Evolutionary conservation across 1,284 basidiomycete genomes (phyloP).

Genomic region (Sporisorium sorghi): DNA sequence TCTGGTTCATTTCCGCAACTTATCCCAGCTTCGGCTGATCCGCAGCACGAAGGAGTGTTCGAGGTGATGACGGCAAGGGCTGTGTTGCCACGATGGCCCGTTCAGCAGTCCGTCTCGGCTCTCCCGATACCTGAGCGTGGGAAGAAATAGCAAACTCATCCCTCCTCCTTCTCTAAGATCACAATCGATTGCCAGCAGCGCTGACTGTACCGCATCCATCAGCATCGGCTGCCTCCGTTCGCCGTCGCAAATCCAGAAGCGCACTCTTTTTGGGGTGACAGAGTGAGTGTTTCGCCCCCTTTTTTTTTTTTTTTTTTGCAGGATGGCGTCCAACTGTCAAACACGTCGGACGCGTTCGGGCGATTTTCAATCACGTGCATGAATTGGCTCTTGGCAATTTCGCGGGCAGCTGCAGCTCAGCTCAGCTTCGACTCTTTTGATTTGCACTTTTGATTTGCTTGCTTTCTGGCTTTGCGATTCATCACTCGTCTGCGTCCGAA

Average conservation of each 20-base stretch:
- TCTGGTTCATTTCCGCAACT: no score
- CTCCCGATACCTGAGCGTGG: conserved; percentile 24
- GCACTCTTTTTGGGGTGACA: background rate
- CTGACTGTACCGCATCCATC: background rate
- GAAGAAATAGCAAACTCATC: conserved; percentile 2
- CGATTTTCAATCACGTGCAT: conserved; percentile 30
- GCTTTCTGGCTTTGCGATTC: background rate
- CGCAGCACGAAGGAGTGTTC: no score
- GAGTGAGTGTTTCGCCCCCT: background rate
- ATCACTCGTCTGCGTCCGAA: conserved; percentile 29
- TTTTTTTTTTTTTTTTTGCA: no score
- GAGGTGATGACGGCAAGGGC: no score
- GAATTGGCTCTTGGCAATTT: no score
- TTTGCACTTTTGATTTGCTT: no score
- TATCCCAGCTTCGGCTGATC: background rate
- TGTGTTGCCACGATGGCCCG: background rate
- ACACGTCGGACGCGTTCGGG: conserved; percentile 27
- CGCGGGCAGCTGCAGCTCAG: no score
- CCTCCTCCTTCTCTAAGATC: conserved; percentile 18
- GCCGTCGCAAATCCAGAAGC: background rate
- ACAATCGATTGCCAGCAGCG: conserved; percentile 15
- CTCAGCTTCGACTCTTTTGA: no score
- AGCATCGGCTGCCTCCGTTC: background rate
- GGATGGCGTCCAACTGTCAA: background rate
- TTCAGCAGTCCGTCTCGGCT: conserved; percentile 4